Base-by-base conservation (phyloP, 1,284 basidiomycete species). In the Pholiota adiposa region DNA sequence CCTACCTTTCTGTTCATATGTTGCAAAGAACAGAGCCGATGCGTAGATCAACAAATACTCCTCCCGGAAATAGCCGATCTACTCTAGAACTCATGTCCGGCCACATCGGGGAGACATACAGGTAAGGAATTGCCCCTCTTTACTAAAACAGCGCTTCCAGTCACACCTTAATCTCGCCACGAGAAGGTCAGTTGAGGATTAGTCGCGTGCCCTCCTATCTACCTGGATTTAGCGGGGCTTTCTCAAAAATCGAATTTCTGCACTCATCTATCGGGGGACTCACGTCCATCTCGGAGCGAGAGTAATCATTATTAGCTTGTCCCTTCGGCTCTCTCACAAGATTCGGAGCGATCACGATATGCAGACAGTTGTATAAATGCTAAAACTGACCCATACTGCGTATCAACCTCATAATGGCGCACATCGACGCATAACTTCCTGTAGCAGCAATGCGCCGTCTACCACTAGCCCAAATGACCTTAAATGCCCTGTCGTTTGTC, bases 51-150 rank as follows among this genome's bases (percentile, higher is more conserved):
- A 29, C 36, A 33, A 52, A 33, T 11, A 51, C n/a, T 16, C 6
- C 29, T 23, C n/a, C 12, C 31, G 51, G 33, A 52, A 52, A 52
- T 44, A 51, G 43, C 21, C n/a, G n/a, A n/a, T 4, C 49, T 27
- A 21, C 31, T 58, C 36, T 36, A 38, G 41, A 50, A n/a, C n/a
- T 18, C 18, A 21, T 52, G 25, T 52, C 56, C 56, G 56, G 25
- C n/a, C 49, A 52, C 50, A 52, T 58, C 56, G 56, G 56, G 34
- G 49, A 50, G n/a, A n/a, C n/a, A 52, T 40, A 44, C 51, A 58
- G 51, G 56, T 58, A 44, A 52, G 50, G 21, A 25, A 49, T 41
- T 56, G 55, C 55, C 48, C 49, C n/a, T n/a, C n/a, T n/a, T n/a
- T n/a, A n/a, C 41, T 50, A 41, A 56, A 49, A 51, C 55, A 40